Evolutionary conservation across 2,329 filamentous ascomycete species (phyloP).

Genomic region (Blastomyces gilchristii): DNA sequence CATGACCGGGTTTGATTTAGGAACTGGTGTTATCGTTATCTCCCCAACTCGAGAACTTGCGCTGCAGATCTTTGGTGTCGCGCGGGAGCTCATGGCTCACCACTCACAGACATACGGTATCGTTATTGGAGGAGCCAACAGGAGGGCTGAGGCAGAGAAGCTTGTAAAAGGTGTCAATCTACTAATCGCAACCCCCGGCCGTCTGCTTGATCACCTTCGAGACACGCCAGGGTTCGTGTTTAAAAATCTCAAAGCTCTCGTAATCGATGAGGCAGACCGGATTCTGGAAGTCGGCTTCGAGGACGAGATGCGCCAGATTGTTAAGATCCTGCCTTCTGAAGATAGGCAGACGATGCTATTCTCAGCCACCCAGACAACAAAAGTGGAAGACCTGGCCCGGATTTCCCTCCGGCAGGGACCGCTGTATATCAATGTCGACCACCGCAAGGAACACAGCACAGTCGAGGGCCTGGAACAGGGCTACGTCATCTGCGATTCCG

Average conservation of each 20-base stretch:
- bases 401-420: slow-evolving; percentile 87
- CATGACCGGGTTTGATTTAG: slow-evolving; percentile 15
- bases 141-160: slow-evolving; percentile 85
- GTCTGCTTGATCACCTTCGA: slow-evolving; percentile 85
- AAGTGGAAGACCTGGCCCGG: slow-evolving; percentile 90
- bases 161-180: slow-evolving; percentile 89
- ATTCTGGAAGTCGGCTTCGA: slow-evolving; percentile 97
- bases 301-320: slow-evolving; percentile 93
- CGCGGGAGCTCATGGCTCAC: slow-evolving; percentile 80
- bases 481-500: slow-evolving; percentile 85
- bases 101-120: slow-evolving; percentile 95
- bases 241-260: slow-evolving; percentile 83
- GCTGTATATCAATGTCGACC: slow-evolving; percentile 93
- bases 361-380: slow-evolving; percentile 95
- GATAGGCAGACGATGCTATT: slow-evolving; percentile 96
- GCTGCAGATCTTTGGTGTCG: slow-evolving; percentile 92
- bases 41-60: slow-evolving; percentile 90
- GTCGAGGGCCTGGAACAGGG: slow-evolving; percentile 92
- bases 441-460: slow-evolving; percentile 78
- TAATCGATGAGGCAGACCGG: slow-evolving; percentile 94
- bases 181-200: slow-evolving; percentile 83
- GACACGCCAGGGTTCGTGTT: slow-evolving; percentile 83
- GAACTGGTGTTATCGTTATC: slow-evolving; percentile 82
- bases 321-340: slow-evolving; percentile 82
- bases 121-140: slow-evolving; percentile 89